Percentiles rank a stretch among this genome's conserved stretches.
Conservation (phyloP, 768 basidiomycete species). For the Leccinum ochraceum region DNA sequence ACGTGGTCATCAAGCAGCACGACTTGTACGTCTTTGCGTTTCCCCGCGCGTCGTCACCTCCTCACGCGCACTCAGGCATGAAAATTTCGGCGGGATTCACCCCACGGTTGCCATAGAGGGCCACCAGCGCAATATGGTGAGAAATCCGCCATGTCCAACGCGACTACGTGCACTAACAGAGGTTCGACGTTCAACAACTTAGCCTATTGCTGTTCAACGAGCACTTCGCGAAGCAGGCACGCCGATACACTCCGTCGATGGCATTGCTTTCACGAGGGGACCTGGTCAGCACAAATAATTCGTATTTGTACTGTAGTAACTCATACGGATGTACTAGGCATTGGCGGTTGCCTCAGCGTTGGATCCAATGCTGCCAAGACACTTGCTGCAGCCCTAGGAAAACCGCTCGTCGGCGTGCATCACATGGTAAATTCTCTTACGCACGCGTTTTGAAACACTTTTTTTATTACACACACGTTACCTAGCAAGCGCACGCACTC, state of each 20-base stretch:
- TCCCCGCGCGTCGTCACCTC: neutral
- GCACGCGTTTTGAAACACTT: neutral
- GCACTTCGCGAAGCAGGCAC: slow-evolving; percentile 70
- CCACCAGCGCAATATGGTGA: slow-evolving; percentile 80
- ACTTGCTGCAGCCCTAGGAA: slow-evolving; percentile 72
- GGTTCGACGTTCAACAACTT: neutral
- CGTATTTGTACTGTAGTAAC: neutral
- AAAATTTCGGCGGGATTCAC: slow-evolving; percentile 65
- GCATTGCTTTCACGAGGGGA: slow-evolving; percentile 89
- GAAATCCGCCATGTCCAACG: neutral
- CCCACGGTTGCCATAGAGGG: slow-evolving; percentile 73
- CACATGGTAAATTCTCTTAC: slow-evolving; percentile 72
- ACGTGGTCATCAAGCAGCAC: slow-evolving; percentile 85
- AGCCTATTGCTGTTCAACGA: slow-evolving; percentile 73
- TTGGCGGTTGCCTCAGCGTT: slow-evolving; percentile 78
- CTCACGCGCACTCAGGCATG: slow-evolving; percentile 18
- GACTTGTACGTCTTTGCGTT: slow-evolving; percentile 43
- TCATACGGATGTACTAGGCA: slow-evolving; percentile 45
- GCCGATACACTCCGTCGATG: slow-evolving; percentile 66
- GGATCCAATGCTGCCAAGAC: slow-evolving; percentile 83
- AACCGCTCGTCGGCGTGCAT: slow-evolving; percentile 88
- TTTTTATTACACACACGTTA: neutral
- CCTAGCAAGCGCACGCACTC: slow-evolving; percentile 90
- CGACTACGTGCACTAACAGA: neutral
- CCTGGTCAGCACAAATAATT: slow-evolving; percentile 51